Base-by-base conservation (phyloP, 192 early-diverging fungal species). In the Podila epicladia region DNA sequence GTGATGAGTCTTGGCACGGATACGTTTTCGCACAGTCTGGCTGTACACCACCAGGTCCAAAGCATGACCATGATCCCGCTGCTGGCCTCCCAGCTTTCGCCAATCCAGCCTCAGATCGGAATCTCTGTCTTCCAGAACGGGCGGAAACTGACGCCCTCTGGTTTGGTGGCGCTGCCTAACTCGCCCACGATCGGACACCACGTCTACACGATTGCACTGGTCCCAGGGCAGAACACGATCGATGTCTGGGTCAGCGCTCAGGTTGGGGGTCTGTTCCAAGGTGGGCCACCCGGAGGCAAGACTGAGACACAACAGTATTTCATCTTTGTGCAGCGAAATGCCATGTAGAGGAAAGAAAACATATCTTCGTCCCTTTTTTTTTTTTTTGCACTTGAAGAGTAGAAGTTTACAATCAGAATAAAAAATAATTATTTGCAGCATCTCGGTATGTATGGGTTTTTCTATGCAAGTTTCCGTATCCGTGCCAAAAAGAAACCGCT, bases 401-500 rank as follows among this genome's bases (percentile, higher is more conserved):
- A 33, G n/a, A n/a, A 26, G 17, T 19, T 58, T 37, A n/a, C 37
- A 38, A 35, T 4, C 58, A 58, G 4, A 59, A 68, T 22, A 48
- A 31, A 65, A 68, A 59, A 26, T 58, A 45, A 45, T 45, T 45
- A 45, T 45, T 45, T 45, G 41, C 41, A 45, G 12, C 37, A 38
- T 8, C 32, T 32, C 32, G 32, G 2, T 32, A 3, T 33, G 3
- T 9, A 37, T 35, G 33, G 1, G 33, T 7, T 4, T 37, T 26
- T 63, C 13, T 55, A 77, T 50, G 48, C 76, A 69, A 74, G 29
- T 35, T 97, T 97, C 70, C 84, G 82, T 72, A 97, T 90, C 69
- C 92, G 75, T 28, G 93, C 93, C 58, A 96, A 85, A 80, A 97
- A 96, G 60, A 95, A 88, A 9, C 94, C 94, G 64, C 92, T 93